Percentiles rank a stretch among this genome's conserved stretches.
Conservation (phyloP, 1,139 yeast species). For the Suzukiozyma palmioleophila region DNA sequence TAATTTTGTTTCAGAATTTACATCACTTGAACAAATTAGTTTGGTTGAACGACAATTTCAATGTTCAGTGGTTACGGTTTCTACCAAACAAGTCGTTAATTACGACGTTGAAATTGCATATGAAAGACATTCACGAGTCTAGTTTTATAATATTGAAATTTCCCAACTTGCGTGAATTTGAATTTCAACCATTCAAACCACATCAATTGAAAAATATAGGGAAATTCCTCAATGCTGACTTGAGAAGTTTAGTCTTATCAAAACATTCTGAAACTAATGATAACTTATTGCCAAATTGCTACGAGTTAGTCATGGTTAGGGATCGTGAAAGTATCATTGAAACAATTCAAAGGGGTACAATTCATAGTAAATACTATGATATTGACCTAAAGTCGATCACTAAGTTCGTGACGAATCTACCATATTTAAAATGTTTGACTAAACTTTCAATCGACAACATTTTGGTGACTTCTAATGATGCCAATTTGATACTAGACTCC, state of each 20-base stretch:
- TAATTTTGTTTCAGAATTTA: constrained; percentile 19
- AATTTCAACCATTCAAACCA: constrained; percentile 26
- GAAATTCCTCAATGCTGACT: constrained; percentile 9
- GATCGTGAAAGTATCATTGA: constrained; percentile 1
- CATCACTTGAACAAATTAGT: constrained; percentile 20
- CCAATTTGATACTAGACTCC: constrained; percentile 14
- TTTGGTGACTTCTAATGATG: constrained; percentile 23
- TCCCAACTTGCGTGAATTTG: constrained; percentile 21
- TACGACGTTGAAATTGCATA: constrained; percentile 20
- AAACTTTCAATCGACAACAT: constrained; percentile 24
- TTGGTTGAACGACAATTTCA: constrained; percentile 34
- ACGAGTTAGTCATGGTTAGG: constrained; percentile 9
- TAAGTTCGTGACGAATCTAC: constrained; percentile 12
- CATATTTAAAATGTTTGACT: constrained; percentile 15
- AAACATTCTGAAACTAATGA: constrained; percentile 10
- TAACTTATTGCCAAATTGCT: constrained; percentile 15
- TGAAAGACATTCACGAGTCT: constrained; percentile 20
- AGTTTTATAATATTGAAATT: constrained; percentile 14
- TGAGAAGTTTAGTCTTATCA: constrained; percentile 17
- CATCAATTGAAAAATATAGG: constrained; percentile 15
- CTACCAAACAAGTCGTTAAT: constrained; percentile 19
- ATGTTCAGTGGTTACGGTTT: constrained; percentile 20
- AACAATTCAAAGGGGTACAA: constrained; percentile 1
- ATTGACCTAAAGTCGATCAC: constrained; percentile 13
- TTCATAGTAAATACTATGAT: constrained; percentile 7